These are phyloP conservation scores for Lathyrus aphaca DNA, from an alignment of 306 rosid genomes.

Conservation along the genomic window DNA sequence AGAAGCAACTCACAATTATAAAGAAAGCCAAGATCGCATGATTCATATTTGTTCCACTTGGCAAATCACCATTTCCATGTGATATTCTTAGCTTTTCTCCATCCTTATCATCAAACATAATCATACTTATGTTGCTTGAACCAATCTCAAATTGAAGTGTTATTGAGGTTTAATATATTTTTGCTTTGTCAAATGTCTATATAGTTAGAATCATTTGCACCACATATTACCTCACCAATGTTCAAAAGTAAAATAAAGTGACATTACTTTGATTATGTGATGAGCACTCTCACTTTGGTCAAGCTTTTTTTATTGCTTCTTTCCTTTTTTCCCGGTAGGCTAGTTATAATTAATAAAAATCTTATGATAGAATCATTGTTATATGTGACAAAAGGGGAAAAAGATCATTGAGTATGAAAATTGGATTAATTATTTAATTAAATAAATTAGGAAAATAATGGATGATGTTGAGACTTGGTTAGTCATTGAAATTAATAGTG, in stretches of 20 bases:
- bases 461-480: constrained; percentile 59
- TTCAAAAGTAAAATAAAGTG: constrained; percentile 29
- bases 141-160: constrained; percentile 30
- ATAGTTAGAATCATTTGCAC: constrained; percentile 25
- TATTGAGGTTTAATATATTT: constrained; percentile 12
- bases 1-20: constrained; percentile 42
- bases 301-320: constrained; percentile 1
- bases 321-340: constrained; percentile 27
- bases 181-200: background rate
- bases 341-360: constrained; percentile 44
- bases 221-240: constrained; percentile 16
- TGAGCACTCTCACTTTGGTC: constrained; percentile 42
- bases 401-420: constrained; percentile 51
- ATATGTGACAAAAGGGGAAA: constrained; percentile 37
- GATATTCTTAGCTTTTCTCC: constrained; percentile 43
- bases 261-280: constrained; percentile 37
- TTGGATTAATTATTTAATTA: constrained; percentile 43
- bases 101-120: constrained; percentile 49
- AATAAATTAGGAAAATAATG: constrained; percentile 45
- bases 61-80: constrained; percentile 45
- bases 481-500: constrained; percentile 50
- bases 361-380: constrained; percentile 50
- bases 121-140: constrained; percentile 44
- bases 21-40: constrained; percentile 48
- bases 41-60: constrained; percentile 37